Conservation (phyloP, 495 filamentous ascomycete species). For the Penicillium samsonianum region DNA sequence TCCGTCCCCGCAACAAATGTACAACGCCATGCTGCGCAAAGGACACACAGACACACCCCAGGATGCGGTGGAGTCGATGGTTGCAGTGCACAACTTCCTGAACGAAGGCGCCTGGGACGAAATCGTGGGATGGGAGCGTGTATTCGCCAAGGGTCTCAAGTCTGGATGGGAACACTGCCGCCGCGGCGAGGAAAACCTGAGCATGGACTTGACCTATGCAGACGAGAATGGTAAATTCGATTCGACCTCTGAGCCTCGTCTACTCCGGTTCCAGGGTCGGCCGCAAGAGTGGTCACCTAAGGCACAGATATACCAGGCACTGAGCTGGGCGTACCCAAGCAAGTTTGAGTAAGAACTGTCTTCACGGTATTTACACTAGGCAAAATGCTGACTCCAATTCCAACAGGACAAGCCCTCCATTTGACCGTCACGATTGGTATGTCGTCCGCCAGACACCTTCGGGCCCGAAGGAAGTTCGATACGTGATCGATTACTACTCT, state of each 20-base stretch:
- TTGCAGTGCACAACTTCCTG: constrained; percentile 94
- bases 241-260: constrained; percentile 57
- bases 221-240: constrained; percentile 44
- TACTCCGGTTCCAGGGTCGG: constrained; percentile 84
- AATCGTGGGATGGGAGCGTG: constrained; percentile 86
- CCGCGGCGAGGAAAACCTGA: constrained; percentile 67
- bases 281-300: constrained; percentile 90
- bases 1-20: constrained; percentile 98
- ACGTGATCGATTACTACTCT: constrained; percentile 98
- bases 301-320: constrained; percentile 72
- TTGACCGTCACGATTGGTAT: constrained; percentile 98
- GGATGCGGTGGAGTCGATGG: constrained; percentile 95
- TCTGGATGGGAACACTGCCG: constrained; percentile 74
- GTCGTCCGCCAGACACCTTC: constrained; percentile 68
- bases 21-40: constrained; percentile 94
- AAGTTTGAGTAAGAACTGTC: constrained; percentile 64
- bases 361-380: neutral
- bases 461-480: constrained; percentile 73
- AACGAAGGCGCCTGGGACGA: constrained; percentile 97
- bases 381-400: constrained; percentile 14
- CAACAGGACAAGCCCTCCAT: constrained; percentile 77
- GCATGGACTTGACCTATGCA: constrained; percentile 38
- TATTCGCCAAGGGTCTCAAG: constrained; percentile 71
- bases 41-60: constrained; percentile 91
- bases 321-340: constrained; percentile 76